A percentile compares a stretch with the other conserved stretches of the same genome.
These are phyloP conservation scores for Yarrowia keelungensis DNA, from an alignment of 805 yeast species.

Conservation along the genomic window DNA sequence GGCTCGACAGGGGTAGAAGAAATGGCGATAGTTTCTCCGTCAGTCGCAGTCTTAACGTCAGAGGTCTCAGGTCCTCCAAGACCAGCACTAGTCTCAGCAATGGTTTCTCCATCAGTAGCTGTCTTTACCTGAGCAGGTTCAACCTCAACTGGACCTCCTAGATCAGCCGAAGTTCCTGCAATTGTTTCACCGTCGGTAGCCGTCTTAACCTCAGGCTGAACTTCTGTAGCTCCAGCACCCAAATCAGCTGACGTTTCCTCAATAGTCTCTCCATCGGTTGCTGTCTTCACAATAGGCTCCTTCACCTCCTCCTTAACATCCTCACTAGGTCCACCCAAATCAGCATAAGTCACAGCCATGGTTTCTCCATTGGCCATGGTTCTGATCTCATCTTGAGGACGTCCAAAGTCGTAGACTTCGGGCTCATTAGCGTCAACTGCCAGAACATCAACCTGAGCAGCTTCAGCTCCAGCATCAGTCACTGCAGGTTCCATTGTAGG, in stretches of 20 bases:
- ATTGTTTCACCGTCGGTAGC: background rate
- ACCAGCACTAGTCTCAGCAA: slow-evolving; percentile 1
- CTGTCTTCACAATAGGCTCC: background rate
- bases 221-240: background rate
- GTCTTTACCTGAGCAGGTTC: background rate
- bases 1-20: background rate
- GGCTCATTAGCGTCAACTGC: background rate
- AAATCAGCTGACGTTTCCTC: background rate
- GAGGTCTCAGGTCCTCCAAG: background rate
- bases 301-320: background rate
- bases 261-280: slow-evolving; percentile 1
- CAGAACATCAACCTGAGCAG: slow-evolving; percentile 5
- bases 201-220: background rate
- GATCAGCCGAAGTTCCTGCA: background rate
- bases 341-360: background rate
- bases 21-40: background rate
- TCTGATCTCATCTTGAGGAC: background rate
- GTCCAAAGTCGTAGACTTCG: too few species aligned
- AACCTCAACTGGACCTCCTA: background rate
- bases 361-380: slow-evolving; percentile 14
- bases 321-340: background rate
- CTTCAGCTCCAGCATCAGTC: background rate
- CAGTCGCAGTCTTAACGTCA: background rate
- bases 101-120: background rate
- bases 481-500: slow-evolving; percentile 1